A percentile compares a stretch with the other conserved stretches of the same genome.
These are phyloP conservation scores for Sporothrix protearum DNA, from an alignment of 2,329 filamentous ascomycete genomes.

Conservation along the genomic window DNA sequence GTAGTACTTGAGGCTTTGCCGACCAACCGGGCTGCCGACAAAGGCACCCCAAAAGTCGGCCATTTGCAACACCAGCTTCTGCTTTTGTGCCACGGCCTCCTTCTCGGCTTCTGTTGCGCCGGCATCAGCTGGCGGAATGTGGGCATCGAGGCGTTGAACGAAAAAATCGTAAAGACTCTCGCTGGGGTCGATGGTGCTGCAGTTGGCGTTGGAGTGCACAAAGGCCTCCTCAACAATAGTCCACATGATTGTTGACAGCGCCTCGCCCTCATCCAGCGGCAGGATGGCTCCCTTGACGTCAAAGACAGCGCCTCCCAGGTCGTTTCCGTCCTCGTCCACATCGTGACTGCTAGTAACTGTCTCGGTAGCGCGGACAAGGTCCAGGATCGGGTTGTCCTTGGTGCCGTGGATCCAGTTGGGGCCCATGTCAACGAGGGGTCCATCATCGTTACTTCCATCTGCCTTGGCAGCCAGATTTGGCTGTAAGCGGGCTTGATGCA, in stretches of 20 bases:
- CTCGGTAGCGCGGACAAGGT: slow-evolving; percentile 60
- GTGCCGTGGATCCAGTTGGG: slow-evolving; percentile 82
- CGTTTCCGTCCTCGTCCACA: slow-evolving; percentile 42
- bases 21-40: slow-evolving; percentile 60
- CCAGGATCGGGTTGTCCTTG: slow-evolving; percentile 64
- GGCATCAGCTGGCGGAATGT: slow-evolving; percentile 40
- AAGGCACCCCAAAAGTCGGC: slow-evolving; percentile 69
- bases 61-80: slow-evolving; percentile 46
- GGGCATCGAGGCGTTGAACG: slow-evolving; percentile 41
- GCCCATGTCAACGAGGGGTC: slow-evolving; percentile 55
- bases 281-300: slow-evolving; percentile 55
- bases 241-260: slow-evolving; percentile 59
- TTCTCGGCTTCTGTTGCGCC: slow-evolving; percentile 19
- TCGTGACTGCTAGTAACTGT: slow-evolving; percentile 51
- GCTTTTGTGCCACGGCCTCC: slow-evolving; percentile 31
- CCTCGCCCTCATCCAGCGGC: slow-evolving; percentile 43
- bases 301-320: slow-evolving; percentile 40
- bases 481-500: slow-evolving; percentile 50
- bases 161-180: slow-evolving; percentile 57
- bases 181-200: slow-evolving; percentile 44
- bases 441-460: slow-evolving; percentile 34
- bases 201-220: slow-evolving; percentile 58
- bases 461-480: not conserved
- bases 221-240: slow-evolving; percentile 65
- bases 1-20: slow-evolving; percentile 70